Percentiles rank a stretch among this genome's conserved stretches.
These are phyloP conservation scores for Aspergillus baeticus DNA, from an alignment of 495 filamentous ascomycete species.

Conservation along the genomic window DNA sequence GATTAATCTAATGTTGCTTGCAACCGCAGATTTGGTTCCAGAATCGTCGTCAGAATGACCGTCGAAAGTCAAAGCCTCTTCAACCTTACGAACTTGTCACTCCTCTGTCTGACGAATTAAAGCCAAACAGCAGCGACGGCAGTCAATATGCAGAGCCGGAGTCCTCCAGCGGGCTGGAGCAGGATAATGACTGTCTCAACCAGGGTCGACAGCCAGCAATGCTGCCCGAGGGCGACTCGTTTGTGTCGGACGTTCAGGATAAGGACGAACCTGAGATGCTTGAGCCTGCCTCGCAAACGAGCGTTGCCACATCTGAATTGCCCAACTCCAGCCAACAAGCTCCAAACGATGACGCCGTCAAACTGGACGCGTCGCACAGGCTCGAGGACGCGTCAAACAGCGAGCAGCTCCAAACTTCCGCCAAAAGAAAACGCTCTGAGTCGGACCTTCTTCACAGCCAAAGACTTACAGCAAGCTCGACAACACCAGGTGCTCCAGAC, in stretches of 20 bases:
- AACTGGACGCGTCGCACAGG: constrained; percentile 19
- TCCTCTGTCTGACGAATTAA: constrained; percentile 54
- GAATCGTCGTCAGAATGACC: constrained; percentile 90
- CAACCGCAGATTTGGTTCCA: constrained; percentile 93
- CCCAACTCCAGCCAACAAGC: constrained; percentile 29
- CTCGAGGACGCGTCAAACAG: constrained; percentile 16
- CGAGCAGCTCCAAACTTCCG: constrained; percentile 20
- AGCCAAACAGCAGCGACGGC: constrained; percentile 49
- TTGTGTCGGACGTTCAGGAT: constrained; percentile 32
- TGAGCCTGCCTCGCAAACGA: constrained; percentile 36
- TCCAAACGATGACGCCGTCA: constrained; percentile 20
- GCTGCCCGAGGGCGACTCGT: constrained; percentile 32
- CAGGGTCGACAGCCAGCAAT: constrained; percentile 18
- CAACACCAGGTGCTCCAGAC: constrained; percentile 19
- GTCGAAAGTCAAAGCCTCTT: constrained; percentile 85
- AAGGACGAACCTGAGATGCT: constrained; percentile 28
- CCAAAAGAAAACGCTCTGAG: constrained; percentile 40
- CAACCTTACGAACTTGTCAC: constrained; percentile 75
- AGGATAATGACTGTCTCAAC: constrained; percentile 22
- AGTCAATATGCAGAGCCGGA: constrained; percentile 34
- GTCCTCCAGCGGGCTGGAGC: constrained; percentile 35
- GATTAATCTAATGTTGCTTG: constrained; percentile 13
- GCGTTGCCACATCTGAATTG: constrained; percentile 32
- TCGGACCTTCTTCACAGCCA: constrained; percentile 28
- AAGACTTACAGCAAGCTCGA: constrained; percentile 12